Evolutionary conservation across 345 rosid genomes (phyloP), one percentile per base, ranked within the genome.

Genomic region (Conringia planisiliqua): DNA sequence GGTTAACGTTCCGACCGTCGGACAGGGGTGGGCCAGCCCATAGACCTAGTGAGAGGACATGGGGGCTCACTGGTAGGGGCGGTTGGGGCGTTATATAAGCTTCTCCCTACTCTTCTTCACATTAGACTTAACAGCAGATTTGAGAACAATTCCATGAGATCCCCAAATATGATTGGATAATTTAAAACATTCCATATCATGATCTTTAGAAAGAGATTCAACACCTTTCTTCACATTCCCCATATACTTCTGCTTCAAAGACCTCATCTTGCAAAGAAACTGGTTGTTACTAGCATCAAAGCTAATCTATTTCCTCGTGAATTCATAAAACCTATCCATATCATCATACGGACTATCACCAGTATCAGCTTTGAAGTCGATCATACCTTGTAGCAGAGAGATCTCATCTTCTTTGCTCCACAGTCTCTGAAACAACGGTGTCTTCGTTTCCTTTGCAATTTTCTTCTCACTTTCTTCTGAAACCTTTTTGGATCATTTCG

Each of bases 391-490:
- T 10, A 86, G 32, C 1, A 84, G 2, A 2, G 47, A 70, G 30
- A 75, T 52, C 68, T 80, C 87, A 10, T 86, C 86, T 33, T 71
- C 84, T 8, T 79, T 82, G 11, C 77, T 79, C 86, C 81, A 86
- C 10, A 82, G 13, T 14, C 84, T 79, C 38, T 76, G 75, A 29
- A 46, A 16, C 54, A 0, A 13, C 38, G 54, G n/a, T 22, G 44
- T 69, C 51, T 54, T 75, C 47, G 40, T 54, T 2, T 36, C 60
- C 58, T 52, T 35, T 12, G 10, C 58, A 26, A 12, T 26, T 26
- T 12, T 36, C 3, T 10, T 36, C 58, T 33, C 56, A 14, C 11
- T 48, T 2, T 55, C 10, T 12, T 67, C 16, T 20, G 56, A 10
- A 22, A 50, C 29, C 56, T 46, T 40, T 66, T 62, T 79, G 18